phyloP scores from a whole-genome alignment of 305 asterid species.

The Fraxinus albicans region DNA sequence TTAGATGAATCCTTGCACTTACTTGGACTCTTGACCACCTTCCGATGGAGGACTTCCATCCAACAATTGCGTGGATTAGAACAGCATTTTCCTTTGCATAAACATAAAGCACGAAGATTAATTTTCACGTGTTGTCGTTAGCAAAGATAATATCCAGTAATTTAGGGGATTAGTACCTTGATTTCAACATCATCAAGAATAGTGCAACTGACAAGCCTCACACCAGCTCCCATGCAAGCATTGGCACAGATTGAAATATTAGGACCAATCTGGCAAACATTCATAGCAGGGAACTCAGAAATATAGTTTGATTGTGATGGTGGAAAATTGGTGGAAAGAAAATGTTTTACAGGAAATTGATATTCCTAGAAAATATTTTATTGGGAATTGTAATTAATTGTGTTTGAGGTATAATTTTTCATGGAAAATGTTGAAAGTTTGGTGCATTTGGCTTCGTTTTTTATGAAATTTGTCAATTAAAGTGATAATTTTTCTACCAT shows the following conservation, averaged over 20 bases:
- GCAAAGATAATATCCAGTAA: not conserved
- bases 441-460: no score
- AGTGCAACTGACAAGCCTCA: slow-evolving; percentile 68
- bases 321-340: not conserved
- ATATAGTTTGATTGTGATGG: not conserved
- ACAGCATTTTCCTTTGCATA: slow-evolving; percentile 68
- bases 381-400: no score
- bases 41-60: slow-evolving; percentile 76
- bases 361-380: no score
- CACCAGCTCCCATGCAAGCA: slow-evolving; percentile 63
- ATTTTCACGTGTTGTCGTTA: not conserved
- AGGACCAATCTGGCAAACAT: slow-evolving; percentile 47
- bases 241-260: slow-evolving; percentile 75
- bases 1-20: slow-evolving; percentile 7
- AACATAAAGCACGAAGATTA: slow-evolving; percentile 1
- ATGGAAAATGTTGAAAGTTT: no score
- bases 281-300: not conserved
- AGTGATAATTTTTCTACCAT: no score
- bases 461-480: no score
- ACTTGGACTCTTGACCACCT: slow-evolving; percentile 96
- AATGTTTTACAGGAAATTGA: not conserved
- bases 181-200: slow-evolving; percentile 79
- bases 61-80: slow-evolving; percentile 71
- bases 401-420: no score
- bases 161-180: slow-evolving; percentile 44